Percentiles rank a stretch among this genome's conserved stretches.
phyloP scores from a whole-genome alignment of 129 eudicot species.

The Oenanthe sinensis region DNA sequence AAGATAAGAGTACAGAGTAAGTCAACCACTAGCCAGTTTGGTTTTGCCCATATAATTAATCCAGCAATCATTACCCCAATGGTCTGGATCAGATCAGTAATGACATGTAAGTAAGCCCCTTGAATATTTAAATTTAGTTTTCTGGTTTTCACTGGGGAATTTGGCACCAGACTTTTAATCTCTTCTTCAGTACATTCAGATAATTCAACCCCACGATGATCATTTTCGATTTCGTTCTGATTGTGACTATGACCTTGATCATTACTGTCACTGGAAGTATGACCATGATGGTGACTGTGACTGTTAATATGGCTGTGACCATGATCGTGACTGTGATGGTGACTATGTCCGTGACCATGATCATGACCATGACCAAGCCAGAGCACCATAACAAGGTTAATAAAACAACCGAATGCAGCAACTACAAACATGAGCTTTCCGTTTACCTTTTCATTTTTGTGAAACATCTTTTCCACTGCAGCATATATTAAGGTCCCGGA shows the following conservation, averaged over 20 bases:
- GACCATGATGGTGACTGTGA: slow-evolving; percentile 13
- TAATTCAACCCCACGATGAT: slow-evolving; percentile 7
- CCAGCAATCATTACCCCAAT: slow-evolving; percentile 73
- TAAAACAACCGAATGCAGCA: slow-evolving; percentile 58
- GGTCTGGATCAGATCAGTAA: slow-evolving; percentile 62
- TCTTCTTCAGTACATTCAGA: slow-evolving; percentile 25
- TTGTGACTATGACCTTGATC: not conserved
- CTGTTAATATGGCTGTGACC: slow-evolving; percentile 17
- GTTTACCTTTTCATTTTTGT: slow-evolving; percentile 37
- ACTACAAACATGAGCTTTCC: slow-evolving; percentile 58
- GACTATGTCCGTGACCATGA: slow-evolving; percentile 18
- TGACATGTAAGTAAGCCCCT: slow-evolving; percentile 76
- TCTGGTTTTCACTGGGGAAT: slow-evolving; percentile 19
- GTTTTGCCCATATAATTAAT: slow-evolving; percentile 57
- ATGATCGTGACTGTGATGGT: slow-evolving; percentile 15
- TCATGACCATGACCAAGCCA: slow-evolving; percentile 58
- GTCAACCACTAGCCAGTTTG: slow-evolving; percentile 62
- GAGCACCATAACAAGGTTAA: slow-evolving; percentile 52
- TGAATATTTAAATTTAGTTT: slow-evolving; percentile 47
- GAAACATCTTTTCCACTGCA: slow-evolving; percentile 46
- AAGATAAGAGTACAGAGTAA: slow-evolving; percentile 54
- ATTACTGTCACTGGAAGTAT: not conserved
- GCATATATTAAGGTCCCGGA: slow-evolving; percentile 62
- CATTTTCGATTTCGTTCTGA: not conserved
- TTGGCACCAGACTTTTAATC: slow-evolving; percentile 23